Evolutionary conservation across 805 yeast species (phyloP).

Genomic region (Lachancea dasiensis): DNA sequence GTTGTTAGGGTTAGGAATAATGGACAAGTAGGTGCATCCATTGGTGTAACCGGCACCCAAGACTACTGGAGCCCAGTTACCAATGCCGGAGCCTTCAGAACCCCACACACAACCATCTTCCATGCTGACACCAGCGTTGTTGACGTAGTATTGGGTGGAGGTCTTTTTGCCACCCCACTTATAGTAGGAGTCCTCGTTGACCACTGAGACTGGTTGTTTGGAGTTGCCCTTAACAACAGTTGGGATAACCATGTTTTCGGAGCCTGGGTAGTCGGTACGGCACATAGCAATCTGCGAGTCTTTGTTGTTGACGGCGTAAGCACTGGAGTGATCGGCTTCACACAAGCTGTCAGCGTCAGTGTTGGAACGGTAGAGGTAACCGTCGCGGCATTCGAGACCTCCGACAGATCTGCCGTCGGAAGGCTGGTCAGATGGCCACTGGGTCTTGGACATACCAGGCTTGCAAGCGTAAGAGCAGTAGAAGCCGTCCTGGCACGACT

Average conservation of each 20-base stretch:
- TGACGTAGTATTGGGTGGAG: constrained; percentile 94
- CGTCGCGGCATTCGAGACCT: constrained; percentile 81
- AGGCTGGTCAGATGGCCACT: constrained; percentile 92
- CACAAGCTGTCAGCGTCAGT: constrained; percentile 62
- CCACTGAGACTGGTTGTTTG: constrained; percentile 66
- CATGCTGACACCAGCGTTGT: constrained; percentile 87
- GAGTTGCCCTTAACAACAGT: constrained; percentile 71
- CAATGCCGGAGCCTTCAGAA: constrained; percentile 64
- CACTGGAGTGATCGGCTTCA: constrained; percentile 76
- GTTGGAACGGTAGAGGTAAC: constrained; percentile 80
- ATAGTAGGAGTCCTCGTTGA: constrained; percentile 72
- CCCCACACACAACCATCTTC: constrained; percentile 98
- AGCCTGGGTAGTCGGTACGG: constrained; percentile 99
- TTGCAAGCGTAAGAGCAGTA: constrained; percentile 98
- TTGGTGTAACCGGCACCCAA: constrained; percentile 82
- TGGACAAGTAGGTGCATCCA: constrained; percentile 74
- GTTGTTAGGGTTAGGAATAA: constrained; percentile 96
- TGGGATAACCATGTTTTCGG: constrained; percentile 97
- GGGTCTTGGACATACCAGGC: constrained; percentile 98
- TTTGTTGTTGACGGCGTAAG: constrained; percentile 61
- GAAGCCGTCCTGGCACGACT: constrained; percentile 75
- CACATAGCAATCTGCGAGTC: constrained; percentile 75
- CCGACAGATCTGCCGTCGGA: constrained; percentile 86
- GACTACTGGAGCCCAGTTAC: constrained; percentile 98
- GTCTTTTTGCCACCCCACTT: constrained; percentile 75